phyloP scores from a whole-genome alignment of 2,329 filamentous ascomycete genomes.

The Ophiostoma himal-ulmi region DNA sequence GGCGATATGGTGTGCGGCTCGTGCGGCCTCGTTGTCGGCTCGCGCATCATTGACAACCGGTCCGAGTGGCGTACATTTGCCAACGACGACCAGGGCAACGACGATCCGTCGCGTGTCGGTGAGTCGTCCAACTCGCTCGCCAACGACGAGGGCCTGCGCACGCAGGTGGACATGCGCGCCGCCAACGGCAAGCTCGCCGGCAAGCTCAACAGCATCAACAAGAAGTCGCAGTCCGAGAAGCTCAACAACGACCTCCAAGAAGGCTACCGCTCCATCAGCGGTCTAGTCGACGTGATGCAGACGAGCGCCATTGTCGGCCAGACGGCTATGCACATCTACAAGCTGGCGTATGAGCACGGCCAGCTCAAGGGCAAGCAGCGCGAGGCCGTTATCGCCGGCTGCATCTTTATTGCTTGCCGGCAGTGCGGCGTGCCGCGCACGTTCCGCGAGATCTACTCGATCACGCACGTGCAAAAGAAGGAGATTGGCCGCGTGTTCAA shows the following conservation, averaged over 20 bases:
- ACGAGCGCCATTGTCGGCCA: conserved; percentile 77
- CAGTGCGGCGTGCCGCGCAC: conserved; percentile 81
- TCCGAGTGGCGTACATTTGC: conserved; percentile 99
- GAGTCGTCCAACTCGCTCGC: conserved; percentile 78
- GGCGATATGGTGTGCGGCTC: conserved; percentile 89
- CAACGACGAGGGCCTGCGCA: conserved; percentile 28
- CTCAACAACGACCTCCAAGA: conserved; percentile 54
- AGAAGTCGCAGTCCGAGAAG: conserved; percentile 30
- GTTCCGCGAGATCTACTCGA: conserved; percentile 87
- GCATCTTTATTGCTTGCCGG: conserved; percentile 95
- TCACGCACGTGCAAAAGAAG: conserved; percentile 93
- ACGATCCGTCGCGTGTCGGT: conserved; percentile 96
- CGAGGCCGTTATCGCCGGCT: conserved; percentile 89
- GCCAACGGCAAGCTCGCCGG: conserved; percentile 28
- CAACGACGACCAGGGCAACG: conserved; percentile 93
- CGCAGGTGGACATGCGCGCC: conserved; percentile 29
- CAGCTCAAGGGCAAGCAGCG: conserved; percentile 93
- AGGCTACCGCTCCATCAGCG: conserved; percentile 76
- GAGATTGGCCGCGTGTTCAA: conserved; percentile 97
- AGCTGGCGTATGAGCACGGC: conserved; percentile 86
- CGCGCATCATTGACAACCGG: conserved; percentile 88
- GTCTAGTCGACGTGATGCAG: conserved; percentile 77
- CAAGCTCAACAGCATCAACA: conserved; percentile 30
- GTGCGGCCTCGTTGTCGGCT: conserved; percentile 84
- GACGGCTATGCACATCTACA: conserved; percentile 90